Base-by-base conservation (phyloP, 257 asterid species). In the Cruciata laevipes region DNA sequence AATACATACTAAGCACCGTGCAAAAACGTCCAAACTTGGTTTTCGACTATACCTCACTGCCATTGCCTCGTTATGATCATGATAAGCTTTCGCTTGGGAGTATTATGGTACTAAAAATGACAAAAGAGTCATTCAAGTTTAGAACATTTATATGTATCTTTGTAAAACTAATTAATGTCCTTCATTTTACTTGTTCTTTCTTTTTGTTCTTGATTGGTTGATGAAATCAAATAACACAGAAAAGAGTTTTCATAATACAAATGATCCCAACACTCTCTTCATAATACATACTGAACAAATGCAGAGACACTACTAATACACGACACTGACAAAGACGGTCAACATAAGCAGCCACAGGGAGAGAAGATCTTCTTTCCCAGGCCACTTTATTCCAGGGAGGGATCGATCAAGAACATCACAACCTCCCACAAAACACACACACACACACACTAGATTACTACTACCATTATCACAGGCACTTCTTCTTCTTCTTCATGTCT, bases 401-500 rank as follows among this genome's bases (percentile, higher is more conserved):
- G 56, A 42, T 11, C 18, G 33, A 23, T n/a, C 7, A 3, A 61
- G 35, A 7, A 1, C 51, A 1, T 37, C 44, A 38, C 11, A 38
- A 38, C 17, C 49, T 42, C 49, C 49, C 55, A 47, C 16, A 3
- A 20, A n/a, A 72, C 68, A 51, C 56, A 67, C 40, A 70, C 23
- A 37, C 76, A 20, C 59, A 33, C 53, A 17, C 8, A 27, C 42
- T 59, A 17, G 62, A 65, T 23, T 12, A 60, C 25, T 61, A 3
- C 38, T 27, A 25, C 13, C 32, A 18, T 47, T 58, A 68, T 64
- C 10, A 11, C 3, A 23, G 40, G 5, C 5, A 44, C 55, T 17
- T 14, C n/a, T 14, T 16, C 55, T 17, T 14, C n/a, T 14, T 16
- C 55, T 47, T 31, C 1, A 44, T 63, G 63, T 69, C 89, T 74